Conservation (phyloP, 2,329 filamentous ascomycete species). For the Mycosphaerella sp. region DNA sequence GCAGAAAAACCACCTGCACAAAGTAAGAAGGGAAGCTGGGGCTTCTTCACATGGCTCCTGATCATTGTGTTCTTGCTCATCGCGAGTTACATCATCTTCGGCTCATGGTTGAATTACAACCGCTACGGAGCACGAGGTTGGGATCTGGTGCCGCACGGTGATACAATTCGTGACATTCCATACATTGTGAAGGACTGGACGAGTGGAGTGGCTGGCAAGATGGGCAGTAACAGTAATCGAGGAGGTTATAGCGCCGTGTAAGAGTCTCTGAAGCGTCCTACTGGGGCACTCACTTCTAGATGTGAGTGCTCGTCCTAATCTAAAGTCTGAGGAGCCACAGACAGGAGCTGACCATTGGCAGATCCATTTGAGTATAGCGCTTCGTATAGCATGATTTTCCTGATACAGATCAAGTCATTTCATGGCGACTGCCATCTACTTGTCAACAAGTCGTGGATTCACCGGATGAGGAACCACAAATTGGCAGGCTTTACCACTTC, state of each 20-base stretch:
- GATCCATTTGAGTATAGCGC: not conserved
- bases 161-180: slow-evolving; percentile 84
- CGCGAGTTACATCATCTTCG: slow-evolving; percentile 91
- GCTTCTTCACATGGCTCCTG: slow-evolving; percentile 96
- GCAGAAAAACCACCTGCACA: slow-evolving; percentile 43
- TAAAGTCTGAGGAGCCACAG: not conserved
- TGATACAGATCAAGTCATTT: not conserved
- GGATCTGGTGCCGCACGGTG: slow-evolving; percentile 89
- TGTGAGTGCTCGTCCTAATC: slow-evolving; percentile 4
- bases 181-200: slow-evolving; percentile 88
- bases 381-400: not conserved
- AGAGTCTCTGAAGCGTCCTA: slow-evolving; percentile 4
- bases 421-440: too few species aligned
- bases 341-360: not conserved
- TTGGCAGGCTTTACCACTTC: too few species aligned
- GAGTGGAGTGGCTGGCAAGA: slow-evolving; percentile 69
- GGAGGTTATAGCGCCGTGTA: slow-evolving; percentile 88
- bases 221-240: slow-evolving; percentile 71
- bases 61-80: slow-evolving; percentile 80
- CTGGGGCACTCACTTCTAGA: slow-evolving; percentile 1
- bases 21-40: slow-evolving; percentile 61
- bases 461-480: too few species aligned
- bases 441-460: too few species aligned
- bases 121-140: slow-evolving; percentile 90
- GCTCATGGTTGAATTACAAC: slow-evolving; percentile 98